Percentiles rank a stretch among this genome's conserved stretches.
Conservation (phyloP, 495 filamentous ascomycete genomes). For the Podospora pseudopauciseta region DNA sequence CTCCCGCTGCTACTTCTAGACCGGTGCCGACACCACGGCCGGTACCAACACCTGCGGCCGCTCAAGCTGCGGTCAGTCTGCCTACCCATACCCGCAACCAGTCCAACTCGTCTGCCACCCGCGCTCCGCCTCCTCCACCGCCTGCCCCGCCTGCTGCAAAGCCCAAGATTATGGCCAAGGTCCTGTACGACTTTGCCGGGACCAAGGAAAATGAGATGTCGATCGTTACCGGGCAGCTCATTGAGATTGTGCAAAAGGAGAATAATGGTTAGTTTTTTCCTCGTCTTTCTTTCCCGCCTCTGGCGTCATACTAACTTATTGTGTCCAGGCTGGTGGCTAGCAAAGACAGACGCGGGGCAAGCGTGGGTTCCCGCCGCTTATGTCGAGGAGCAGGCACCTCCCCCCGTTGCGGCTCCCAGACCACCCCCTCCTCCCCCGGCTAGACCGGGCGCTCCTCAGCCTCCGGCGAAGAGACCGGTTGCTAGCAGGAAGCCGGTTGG, state of each 20-base stretch:
- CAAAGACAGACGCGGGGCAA: conserved; percentile 64
- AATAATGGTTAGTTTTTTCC: conserved; percentile 67
- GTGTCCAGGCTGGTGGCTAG: conserved; percentile 86
- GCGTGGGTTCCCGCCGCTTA: conserved; percentile 95
- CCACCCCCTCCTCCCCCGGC: conserved; percentile 51
- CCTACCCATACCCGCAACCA: conserved; percentile 46
- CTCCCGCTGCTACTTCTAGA: conserved; percentile 41
- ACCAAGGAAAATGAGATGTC: conserved; percentile 75
- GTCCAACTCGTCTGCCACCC: conserved; percentile 46
- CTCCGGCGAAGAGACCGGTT: conserved; percentile 81
- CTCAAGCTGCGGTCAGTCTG: conserved; percentile 28
- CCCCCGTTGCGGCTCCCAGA: conserved; percentile 45
- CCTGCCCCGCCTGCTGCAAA: conserved; percentile 66
- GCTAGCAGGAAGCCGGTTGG: conserved; percentile 62
- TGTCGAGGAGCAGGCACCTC: conserved; percentile 70
- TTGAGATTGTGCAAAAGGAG: conserved; percentile 86
- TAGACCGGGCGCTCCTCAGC: conserved; percentile 76
- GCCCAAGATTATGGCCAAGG: conserved; percentile 71
- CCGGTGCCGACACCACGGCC: conserved; percentile 46
- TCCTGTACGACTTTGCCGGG: conserved; percentile 83
- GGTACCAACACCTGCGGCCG: conserved; percentile 39
- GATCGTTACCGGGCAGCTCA: conserved; percentile 69
- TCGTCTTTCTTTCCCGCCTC: neutral
- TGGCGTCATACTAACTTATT: conserved; percentile 12
- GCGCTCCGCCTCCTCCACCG: conserved; percentile 63